Conservation (phyloP, 108 stramenopile species). For the Skeletonema grethae region DNA sequence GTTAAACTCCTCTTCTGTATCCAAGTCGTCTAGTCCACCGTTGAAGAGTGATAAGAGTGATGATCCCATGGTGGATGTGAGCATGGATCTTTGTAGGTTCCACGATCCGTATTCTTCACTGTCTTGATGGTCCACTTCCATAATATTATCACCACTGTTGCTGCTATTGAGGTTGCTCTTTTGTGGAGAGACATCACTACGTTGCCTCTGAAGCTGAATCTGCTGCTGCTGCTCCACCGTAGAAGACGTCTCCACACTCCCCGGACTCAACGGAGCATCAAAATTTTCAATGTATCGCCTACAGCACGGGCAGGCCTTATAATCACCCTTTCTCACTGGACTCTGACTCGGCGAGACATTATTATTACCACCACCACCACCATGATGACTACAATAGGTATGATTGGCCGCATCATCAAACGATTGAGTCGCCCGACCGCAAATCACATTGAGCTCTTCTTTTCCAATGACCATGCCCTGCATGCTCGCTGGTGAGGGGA, state of each 20-base stretch:
- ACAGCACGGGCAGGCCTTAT: constrained; percentile 11
- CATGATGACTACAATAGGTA: not conserved
- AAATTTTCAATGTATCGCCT: constrained; percentile 11
- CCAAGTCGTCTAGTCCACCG: not conserved
- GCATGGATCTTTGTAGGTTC: not conserved
- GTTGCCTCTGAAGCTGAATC: not conserved
- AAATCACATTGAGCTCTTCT: constrained; percentile 4
- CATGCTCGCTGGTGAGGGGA: not conserved
- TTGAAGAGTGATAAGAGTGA: constrained; percentile 1
- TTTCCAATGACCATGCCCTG: constrained; percentile 14
- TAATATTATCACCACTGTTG: not conserved
- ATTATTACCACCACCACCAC: not conserved
- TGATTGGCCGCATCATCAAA: not conserved
- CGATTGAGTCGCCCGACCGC: not conserved
- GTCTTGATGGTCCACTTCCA: not conserved
- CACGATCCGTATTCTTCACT: not conserved
- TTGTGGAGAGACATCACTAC: not conserved
- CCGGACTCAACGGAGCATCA: not conserved
- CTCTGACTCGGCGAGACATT: not conserved
- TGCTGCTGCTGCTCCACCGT: not conserved
- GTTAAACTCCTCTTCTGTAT: not conserved
- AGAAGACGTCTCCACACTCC: not conserved
- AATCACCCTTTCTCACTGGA: not conserved
- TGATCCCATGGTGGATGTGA: not conserved
- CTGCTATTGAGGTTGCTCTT: no score